A percentile compares a stretch with the other conserved stretches of the same genome.
Evolutionary conservation across 257 asterid genomes (phyloP).

Genomic region (Capsicum rhomboideum): DNA sequence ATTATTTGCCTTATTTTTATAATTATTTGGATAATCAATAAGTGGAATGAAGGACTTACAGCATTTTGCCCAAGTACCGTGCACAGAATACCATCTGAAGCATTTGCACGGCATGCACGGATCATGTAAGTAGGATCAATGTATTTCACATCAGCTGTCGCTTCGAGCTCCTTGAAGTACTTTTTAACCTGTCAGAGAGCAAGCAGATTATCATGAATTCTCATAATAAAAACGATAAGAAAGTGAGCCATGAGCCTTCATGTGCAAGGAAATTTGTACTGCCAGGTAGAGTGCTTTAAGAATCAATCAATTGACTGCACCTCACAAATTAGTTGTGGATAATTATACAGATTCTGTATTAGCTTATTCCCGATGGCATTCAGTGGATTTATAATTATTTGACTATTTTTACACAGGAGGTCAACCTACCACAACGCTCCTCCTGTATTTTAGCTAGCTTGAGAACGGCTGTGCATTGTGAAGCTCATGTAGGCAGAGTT

Average conservation of each 20-base stretch:
- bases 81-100: conserved; percentile 92
- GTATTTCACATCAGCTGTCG: conserved; percentile 82
- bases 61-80: conserved; percentile 98
- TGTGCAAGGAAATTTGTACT: not conserved
- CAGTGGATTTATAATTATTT: not conserved
- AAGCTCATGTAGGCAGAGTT: not conserved
- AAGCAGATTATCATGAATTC: conserved; percentile 11
- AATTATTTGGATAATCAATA: too few species aligned
- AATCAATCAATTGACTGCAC: not conserved
- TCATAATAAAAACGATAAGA: not conserved
- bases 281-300: not conserved
- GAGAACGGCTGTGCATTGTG: not conserved
- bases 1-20: too few species aligned
- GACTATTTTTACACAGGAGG: not conserved
- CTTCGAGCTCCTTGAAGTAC: conserved; percentile 64
- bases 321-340: not conserved
- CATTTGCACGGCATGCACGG: conserved; percentile 98
- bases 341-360: not conserved
- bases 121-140: conserved; percentile 98
- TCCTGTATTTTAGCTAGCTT: not conserved
- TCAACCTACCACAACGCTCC: not conserved
- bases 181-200: conserved; percentile 48
- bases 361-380: not conserved
- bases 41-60: conserved; percentile 33
- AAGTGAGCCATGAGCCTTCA: not conserved